Evolutionary conservation across 306 rosid species (phyloP), one percentile per base, ranked within the genome.

Genomic region (Canavalia ensiformis): DNA sequence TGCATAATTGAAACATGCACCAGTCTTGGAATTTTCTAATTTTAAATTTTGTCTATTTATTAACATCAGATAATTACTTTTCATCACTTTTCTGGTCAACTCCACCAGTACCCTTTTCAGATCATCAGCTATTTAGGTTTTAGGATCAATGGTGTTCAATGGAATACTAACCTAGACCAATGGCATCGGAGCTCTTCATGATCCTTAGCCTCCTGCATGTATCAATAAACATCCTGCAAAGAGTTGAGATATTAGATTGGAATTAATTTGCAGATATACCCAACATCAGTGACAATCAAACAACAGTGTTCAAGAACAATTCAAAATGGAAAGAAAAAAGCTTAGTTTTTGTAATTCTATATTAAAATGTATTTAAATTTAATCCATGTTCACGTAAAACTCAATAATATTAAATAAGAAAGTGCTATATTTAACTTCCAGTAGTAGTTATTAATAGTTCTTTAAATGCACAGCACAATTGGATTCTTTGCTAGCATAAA

Each of bases 151-250:
- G 56, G 52, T 18, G 39, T 66, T 51, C 56, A 34, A 67, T 12
- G 37, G 73, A 65, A 57, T 72, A 82, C 89, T 74, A 79, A 92
- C 98, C 96, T 81, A 94, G 86, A 80, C 98, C 98, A 84, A 90
- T 94, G 88, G 98, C 98, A 68, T 94, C 98, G 2, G 96, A 89
- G 82, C 97, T 81, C 88, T 92, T 94, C 98, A 94, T 94, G 88
- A 94, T 94, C 88, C 97, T 92, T 90, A 94, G 75, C 88, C 97
- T 90, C 83, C 74, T 88, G 86, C 98, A 94, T 46, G 98, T 88
- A 31, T 86, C 89, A 7, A 82, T 90, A 80, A 94, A 94, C 98
- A 94, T 92, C 88, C 98, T 94, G 92, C 86, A 82, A 75, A 62
- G 77, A 78, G 25, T 78, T 34, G 47, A 49, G 54, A 75, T 39